These are phyloP conservation scores for Geotrichum klebahnii DNA, from an alignment of 1,139 yeast genomes.

Conservation along the genomic window DNA sequence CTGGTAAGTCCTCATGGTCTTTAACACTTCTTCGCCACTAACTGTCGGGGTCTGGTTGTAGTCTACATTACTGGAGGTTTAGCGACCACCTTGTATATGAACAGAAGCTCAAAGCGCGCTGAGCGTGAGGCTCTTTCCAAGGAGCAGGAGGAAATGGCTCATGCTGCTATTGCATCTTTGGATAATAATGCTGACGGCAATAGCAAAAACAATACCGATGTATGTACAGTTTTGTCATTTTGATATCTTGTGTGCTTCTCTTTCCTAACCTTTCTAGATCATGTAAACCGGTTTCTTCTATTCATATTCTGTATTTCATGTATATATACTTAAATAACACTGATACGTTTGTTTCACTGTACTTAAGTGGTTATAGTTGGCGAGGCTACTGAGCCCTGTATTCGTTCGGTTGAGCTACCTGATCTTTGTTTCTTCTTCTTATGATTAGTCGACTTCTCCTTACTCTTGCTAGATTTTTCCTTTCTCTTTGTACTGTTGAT, in stretches of 20 bases:
- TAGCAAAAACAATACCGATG: constrained; percentile 16
- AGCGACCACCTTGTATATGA: constrained; percentile 58
- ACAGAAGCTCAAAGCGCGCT: constrained; percentile 30
- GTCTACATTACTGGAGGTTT: constrained; percentile 58
- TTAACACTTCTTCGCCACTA: not conserved
- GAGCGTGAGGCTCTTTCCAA: constrained; percentile 12
- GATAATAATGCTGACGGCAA: not conserved
- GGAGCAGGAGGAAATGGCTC: constrained; percentile 14
- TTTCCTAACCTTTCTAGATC: not conserved
- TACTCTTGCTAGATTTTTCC: constrained; percentile 4
- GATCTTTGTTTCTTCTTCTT: constrained; percentile 4
- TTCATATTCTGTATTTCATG: not conserved
- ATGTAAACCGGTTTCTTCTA: not conserved
- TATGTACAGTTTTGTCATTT: constrained; percentile 1
- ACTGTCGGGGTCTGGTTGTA: constrained; percentile 14
- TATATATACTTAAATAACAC: not conserved
- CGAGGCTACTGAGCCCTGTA: no score
- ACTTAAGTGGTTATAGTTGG: no score
- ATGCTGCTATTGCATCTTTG: constrained; percentile 11
- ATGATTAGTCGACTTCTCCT: not conserved
- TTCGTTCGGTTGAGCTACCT: not conserved
- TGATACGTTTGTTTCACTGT: not conserved
- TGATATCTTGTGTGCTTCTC: not conserved
- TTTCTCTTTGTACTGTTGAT: constrained; percentile 34
- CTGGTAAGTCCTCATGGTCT: constrained; percentile 36